Conservation (phyloP, 768 basidiomycete genomes). For the Auricularia sp. region DNA sequence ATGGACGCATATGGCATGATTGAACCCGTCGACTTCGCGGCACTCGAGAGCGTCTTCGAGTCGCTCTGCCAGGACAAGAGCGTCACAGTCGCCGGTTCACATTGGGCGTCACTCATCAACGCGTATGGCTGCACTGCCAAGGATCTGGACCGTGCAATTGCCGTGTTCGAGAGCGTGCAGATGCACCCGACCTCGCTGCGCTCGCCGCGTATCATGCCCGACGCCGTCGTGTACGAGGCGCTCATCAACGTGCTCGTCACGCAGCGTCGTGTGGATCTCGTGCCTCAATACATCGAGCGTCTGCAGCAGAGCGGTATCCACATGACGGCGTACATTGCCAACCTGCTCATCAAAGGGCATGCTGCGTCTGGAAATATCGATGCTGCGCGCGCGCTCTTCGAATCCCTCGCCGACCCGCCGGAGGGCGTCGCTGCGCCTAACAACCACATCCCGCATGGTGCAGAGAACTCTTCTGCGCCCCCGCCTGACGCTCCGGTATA, state of each 20-base stretch:
- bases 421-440: constrained; percentile 79
- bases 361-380: constrained; percentile 61
- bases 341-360: constrained; percentile 58
- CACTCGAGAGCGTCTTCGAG: constrained; percentile 64
- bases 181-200: constrained; percentile 35
- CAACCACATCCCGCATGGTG: constrained; percentile 71
- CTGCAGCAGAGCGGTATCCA: constrained; percentile 58
- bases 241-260: constrained; percentile 79
- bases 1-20: constrained; percentile 82
- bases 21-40: constrained; percentile 64
- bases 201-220: constrained; percentile 37
- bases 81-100: constrained; percentile 46
- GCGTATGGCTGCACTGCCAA: constrained; percentile 75
- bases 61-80: constrained; percentile 38
- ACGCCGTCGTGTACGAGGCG: constrained; percentile 84
- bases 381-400: constrained; percentile 68
- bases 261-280: constrained; percentile 66
- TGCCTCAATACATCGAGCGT: constrained; percentile 54
- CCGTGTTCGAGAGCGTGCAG: constrained; percentile 67
- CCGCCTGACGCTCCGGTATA: constrained; percentile 52
- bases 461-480: constrained; percentile 20
- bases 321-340: constrained; percentile 93
- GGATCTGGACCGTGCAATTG: constrained; percentile 67
- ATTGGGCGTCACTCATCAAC: constrained; percentile 82
- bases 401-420: constrained; percentile 67